These are phyloP conservation scores for Jatropha multifida DNA, from an alignment of 441 rosid species.

Conservation along the genomic window DNA sequence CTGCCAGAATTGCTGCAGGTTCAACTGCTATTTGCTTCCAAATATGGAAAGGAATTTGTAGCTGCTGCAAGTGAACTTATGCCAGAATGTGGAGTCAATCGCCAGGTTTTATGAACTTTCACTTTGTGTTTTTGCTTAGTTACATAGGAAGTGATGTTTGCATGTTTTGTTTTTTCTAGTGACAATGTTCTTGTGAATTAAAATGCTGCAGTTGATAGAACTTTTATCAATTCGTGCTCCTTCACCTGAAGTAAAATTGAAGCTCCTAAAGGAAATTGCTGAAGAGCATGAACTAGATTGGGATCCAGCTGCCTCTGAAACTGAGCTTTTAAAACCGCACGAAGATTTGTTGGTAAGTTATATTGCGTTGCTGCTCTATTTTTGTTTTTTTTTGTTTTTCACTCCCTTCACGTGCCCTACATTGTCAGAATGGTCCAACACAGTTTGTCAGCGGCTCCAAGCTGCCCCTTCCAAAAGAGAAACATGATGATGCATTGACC, in stretches of 20 bases:
- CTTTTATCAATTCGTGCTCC: slow-evolving; percentile 87
- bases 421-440: slow-evolving; percentile 73
- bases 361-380: not conserved
- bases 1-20: slow-evolving; percentile 87
- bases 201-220: slow-evolving; percentile 69
- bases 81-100: slow-evolving; percentile 92
- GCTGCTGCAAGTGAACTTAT: slow-evolving; percentile 87
- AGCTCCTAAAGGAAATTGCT: slow-evolving; percentile 92
- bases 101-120: slow-evolving; percentile 55
- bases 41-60: slow-evolving; percentile 86
- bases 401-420: slow-evolving; percentile 20
- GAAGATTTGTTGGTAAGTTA: slow-evolving; percentile 85
- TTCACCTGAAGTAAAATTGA: slow-evolving; percentile 66
- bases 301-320: slow-evolving; percentile 90
- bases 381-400: slow-evolving; percentile 16
- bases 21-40: slow-evolving; percentile 71
- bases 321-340: slow-evolving; percentile 76
- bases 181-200: slow-evolving; percentile 13
- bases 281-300: slow-evolving; percentile 93
- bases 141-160: not conserved
- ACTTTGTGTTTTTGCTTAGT: not conserved
- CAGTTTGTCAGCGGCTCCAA: slow-evolving; percentile 74
- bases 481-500: slow-evolving; percentile 50
- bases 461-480: slow-evolving; percentile 72
- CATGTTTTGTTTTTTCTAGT: slow-evolving; percentile 1